Base-by-base conservation (phyloP, 2,329 filamentous ascomycete genomes). In the Trichoderma atrobrunneum region DNA sequence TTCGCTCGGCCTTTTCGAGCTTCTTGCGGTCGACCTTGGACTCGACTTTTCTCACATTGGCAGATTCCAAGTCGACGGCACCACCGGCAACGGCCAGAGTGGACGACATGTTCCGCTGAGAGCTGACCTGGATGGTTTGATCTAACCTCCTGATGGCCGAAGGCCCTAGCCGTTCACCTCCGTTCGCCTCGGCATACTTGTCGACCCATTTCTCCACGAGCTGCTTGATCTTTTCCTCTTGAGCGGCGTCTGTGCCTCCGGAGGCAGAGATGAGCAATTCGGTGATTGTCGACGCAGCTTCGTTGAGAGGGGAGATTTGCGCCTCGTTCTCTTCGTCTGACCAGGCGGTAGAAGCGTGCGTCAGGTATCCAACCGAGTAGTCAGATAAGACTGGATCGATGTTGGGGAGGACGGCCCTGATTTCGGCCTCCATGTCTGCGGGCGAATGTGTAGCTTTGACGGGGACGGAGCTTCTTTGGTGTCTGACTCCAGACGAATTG, bases 11-110 rank as follows among this genome's bases (percentile, higher is more conserved):
- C 85, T 99, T 99, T 83, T 99, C 96, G 24, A 99, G 90, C 87
- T 99, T 99, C 91, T 98, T 99, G 80, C 92, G 91, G 84, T 99
- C 96, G 73, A 99, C 96, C 81, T 95, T 94, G 78, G 95, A 98
- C 85, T 99, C 96, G 72, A 99, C 93, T 84, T 98, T 98, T 78
- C 95, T 89, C 51, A 90, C 87, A 80, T 97, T 97, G 79, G 95
- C 94, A 71, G 95, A 97, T 82, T 99, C 96, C 30, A 99, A 87
- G 79, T 99, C 96, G 51, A 99, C 94, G 73, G 87, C 91, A 70
- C 90, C 93, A 68, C 92, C 92, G 8, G 95, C 90, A 65, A 99
- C 90, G 26, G 94, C 95, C 76, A 99, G 84, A 3, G 96, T 99
- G 7, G 96, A 97, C 36, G 96, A 99, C 84, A 99, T 95, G 83